Conservation (phyloP, 2,329 filamentous ascomycete genomes). For the Hysterium pulicare region DNA sequence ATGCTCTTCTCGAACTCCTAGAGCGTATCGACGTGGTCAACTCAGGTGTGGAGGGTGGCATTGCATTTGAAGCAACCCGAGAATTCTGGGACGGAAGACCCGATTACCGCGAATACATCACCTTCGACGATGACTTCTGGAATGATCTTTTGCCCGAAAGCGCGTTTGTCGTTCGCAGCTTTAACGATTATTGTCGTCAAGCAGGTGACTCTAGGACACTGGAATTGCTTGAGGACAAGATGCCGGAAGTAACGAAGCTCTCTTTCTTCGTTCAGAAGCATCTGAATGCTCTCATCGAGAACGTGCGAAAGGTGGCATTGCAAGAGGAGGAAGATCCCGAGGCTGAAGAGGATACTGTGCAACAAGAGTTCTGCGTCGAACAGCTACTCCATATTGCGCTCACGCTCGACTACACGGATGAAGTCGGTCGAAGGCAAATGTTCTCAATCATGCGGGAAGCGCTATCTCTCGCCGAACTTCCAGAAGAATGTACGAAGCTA, state of each 20-base stretch:
- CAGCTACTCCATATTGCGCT: slow-evolving; percentile 90
- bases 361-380: slow-evolving; percentile 93
- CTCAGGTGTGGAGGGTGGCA: slow-evolving; percentile 82
- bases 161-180: slow-evolving; percentile 84
- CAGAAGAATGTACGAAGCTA: slow-evolving; percentile 89
- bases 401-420: slow-evolving; percentile 95
- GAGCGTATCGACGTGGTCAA: slow-evolving; percentile 93
- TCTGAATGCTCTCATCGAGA: slow-evolving; percentile 64
- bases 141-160: slow-evolving; percentile 79
- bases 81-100: slow-evolving; percentile 94
- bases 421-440: slow-evolving; percentile 93
- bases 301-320: slow-evolving; percentile 55
- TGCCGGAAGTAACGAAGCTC: slow-evolving; percentile 89
- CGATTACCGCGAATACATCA: slow-evolving; percentile 71
- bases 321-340: slow-evolving; percentile 54
- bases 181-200: slow-evolving; percentile 86
- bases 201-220: slow-evolving; percentile 73
- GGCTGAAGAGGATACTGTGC: slow-evolving; percentile 70
- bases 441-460: slow-evolving; percentile 84
- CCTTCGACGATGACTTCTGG: slow-evolving; percentile 74
- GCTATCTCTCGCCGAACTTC: slow-evolving; percentile 79
- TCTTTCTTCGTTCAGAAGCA: slow-evolving; percentile 84
- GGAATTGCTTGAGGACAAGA: slow-evolving; percentile 79
- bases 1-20: slow-evolving; percentile 83
- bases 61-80: slow-evolving; percentile 89